A percentile compares a stretch with the other conserved stretches of the same genome.
Evolutionary conservation across 106 monocot genomes (phyloP).

Genomic region (Platanthera guangdongensis): DNA sequence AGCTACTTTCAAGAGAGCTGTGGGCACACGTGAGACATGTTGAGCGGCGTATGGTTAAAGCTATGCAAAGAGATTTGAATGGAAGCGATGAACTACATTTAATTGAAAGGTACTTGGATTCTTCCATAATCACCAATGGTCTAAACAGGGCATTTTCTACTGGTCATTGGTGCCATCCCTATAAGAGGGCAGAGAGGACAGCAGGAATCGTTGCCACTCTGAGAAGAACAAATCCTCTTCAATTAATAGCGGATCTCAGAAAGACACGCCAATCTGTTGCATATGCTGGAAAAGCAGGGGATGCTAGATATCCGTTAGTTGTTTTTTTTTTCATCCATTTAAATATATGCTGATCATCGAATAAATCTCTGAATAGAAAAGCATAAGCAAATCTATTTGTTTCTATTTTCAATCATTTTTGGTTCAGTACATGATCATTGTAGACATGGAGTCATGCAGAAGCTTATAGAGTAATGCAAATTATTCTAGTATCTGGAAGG

Average conservation of each 20-base stretch:
- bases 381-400: neutral
- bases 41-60: slow-evolving; percentile 67
- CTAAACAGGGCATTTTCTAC: slow-evolving; percentile 74
- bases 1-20: slow-evolving; percentile 66
- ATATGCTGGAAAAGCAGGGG: slow-evolving; percentile 88
- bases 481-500: too few species aligned
- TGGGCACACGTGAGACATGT: slow-evolving; percentile 67
- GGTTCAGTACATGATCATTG: neutral
- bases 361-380: neutral
- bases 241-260: slow-evolving; percentile 79
- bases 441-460: too few species aligned
- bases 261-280: slow-evolving; percentile 77
- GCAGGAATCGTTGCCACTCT: slow-evolving; percentile 86
- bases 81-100: slow-evolving; percentile 54
- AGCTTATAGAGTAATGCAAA: too few species aligned
- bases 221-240: slow-evolving; percentile 73
- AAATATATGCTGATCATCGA: neutral
- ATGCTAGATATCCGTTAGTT: slow-evolving; percentile 99
- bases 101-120: slow-evolving; percentile 66
- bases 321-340: neutral
- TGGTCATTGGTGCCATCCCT: slow-evolving; percentile 88
- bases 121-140: slow-evolving; percentile 84
- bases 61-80: slow-evolving; percentile 76
- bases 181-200: slow-evolving; percentile 46
- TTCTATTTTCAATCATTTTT: neutral